Base-by-base conservation (phyloP, 306 rosid species). In the Quercus agrifolia region DNA sequence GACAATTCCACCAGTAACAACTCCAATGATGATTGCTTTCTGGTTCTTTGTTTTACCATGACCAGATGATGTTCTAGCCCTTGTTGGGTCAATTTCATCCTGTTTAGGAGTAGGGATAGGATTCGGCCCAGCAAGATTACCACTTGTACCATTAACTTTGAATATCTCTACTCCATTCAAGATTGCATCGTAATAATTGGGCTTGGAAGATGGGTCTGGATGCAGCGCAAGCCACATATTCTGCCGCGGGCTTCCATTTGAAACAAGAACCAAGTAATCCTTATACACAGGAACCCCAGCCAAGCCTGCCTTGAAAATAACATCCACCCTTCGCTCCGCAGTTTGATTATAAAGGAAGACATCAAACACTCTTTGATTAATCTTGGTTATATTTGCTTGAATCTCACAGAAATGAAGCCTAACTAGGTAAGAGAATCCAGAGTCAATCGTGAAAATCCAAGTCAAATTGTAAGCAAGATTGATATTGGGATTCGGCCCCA, bases 331-430 rank as follows among this genome's bases (percentile, higher is more conserved):
- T 0, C 2, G 1, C 62, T 18, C 3, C 54, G 96, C 98, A 35
- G 99, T 95, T 80, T 91, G 90, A 76, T 93, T 96, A 54, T 70
- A 70, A 79, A 96, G 80, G 81, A 76, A 90, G 70, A 93, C 86
- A 70, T 89, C 59, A 59, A 96, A 96, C 56, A 91, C 98, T 74
- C 93, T 88, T 71, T 93, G 91, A 83, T n/a, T n/a, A n/a, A n/a
- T n/a, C n/a, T n/a, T n/a, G n/a, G n/a, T 96, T 28, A 96, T 81
- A 69, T 54, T 82, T 7, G 78, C 14, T 1, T 86, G 35, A 46
- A 85, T 83, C 89, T 96, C 99, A 77, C 97, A 93, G 78, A 95
- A 93, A 82, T 95, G 97, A 59, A 95, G 97, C 83, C 99, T 87
- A 75, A 91, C 98, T 74, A 95, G 90, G 91, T 93, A 93, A 21